Percentiles rank a stretch among this genome's conserved stretches.
These are phyloP conservation scores for Hypoxylon sp. DNA, from an alignment of 2,329 filamentous ascomycete species.

Conservation along the genomic window DNA sequence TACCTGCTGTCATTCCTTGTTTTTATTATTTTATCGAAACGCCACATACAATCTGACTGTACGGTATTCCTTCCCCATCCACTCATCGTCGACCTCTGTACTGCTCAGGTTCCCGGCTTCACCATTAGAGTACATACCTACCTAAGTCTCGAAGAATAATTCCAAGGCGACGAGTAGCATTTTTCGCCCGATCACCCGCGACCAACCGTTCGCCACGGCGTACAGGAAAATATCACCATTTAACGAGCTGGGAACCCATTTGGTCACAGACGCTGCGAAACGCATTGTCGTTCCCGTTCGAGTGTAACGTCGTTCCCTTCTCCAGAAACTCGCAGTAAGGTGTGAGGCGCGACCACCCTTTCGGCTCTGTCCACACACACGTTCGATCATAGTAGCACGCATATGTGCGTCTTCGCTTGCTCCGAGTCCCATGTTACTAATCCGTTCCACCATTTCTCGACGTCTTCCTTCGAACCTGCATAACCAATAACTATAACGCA, in stretches of 20 bases:
- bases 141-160: slow-evolving; percentile 26
- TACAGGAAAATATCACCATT: slow-evolving; percentile 25
- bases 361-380: slow-evolving; percentile 28
- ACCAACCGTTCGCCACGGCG: slow-evolving; percentile 30
- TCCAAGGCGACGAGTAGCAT: slow-evolving; percentile 28
- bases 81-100: slow-evolving; percentile 35
- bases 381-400: slow-evolving; percentile 38
- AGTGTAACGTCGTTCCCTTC: slow-evolving; percentile 45
- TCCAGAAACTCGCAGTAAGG: slow-evolving; percentile 30
- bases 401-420: slow-evolving; percentile 41
- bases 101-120: slow-evolving; percentile 33
- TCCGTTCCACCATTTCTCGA: slow-evolving; percentile 43
- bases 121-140: slow-evolving; percentile 19
- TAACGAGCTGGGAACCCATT: slow-evolving; percentile 26
- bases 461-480: slow-evolving; percentile 44
- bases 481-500: slow-evolving; percentile 44
- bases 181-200: slow-evolving; percentile 29
- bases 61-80: slow-evolving; percentile 28
- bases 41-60: slow-evolving; percentile 38
- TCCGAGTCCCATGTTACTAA: slow-evolving; percentile 51
- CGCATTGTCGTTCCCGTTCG: slow-evolving; percentile 44
- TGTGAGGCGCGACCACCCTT: slow-evolving; percentile 35
- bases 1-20: slow-evolving; percentile 21
- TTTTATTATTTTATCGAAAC: slow-evolving; percentile 32
- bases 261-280: slow-evolving; percentile 45